These are phyloP conservation scores for Paecilomyces fulvus DNA, from an alignment of 2,329 filamentous ascomycete species.

Conservation along the genomic window DNA sequence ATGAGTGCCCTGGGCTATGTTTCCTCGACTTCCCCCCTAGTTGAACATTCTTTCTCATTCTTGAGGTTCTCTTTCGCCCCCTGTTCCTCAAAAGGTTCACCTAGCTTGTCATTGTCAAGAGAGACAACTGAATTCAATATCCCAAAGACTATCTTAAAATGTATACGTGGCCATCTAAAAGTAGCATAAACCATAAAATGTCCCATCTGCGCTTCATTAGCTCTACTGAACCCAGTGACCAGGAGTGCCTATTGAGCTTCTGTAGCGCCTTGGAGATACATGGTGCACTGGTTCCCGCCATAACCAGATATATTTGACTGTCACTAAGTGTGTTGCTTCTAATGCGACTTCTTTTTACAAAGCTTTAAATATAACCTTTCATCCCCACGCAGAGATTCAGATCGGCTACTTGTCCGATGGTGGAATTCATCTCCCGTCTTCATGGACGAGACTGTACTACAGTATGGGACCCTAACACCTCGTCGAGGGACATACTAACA, in stretches of 20 bases:
- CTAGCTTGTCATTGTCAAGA: background rate
- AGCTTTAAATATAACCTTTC: too few relatives aligned
- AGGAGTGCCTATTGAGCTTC: background rate
- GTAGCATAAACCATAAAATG: background rate
- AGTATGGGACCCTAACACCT: too few relatives aligned
- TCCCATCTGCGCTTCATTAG: background rate
- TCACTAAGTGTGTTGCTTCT: too few relatives aligned
- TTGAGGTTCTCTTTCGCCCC: background rate
- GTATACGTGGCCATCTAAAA: background rate
- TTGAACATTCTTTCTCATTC: background rate
- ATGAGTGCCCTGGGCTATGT: background rate
- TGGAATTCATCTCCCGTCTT: too few relatives aligned
- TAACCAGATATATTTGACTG: too few relatives aligned
- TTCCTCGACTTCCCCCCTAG: background rate
- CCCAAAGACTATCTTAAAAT: background rate
- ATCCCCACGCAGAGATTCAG: too few relatives aligned
- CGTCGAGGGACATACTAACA: too few relatives aligned
- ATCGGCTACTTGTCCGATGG: too few relatives aligned
- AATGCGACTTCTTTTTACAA: too few relatives aligned
- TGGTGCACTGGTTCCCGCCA: background rate
- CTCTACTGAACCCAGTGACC: background rate
- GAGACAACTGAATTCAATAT: background rate
- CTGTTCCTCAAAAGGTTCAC: background rate
- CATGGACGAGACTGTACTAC: too few relatives aligned
- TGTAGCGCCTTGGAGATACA: background rate